These are phyloP conservation scores for Centella asiatica DNA, from an alignment of 129 eudicot species.

Conservation along the genomic window DNA sequence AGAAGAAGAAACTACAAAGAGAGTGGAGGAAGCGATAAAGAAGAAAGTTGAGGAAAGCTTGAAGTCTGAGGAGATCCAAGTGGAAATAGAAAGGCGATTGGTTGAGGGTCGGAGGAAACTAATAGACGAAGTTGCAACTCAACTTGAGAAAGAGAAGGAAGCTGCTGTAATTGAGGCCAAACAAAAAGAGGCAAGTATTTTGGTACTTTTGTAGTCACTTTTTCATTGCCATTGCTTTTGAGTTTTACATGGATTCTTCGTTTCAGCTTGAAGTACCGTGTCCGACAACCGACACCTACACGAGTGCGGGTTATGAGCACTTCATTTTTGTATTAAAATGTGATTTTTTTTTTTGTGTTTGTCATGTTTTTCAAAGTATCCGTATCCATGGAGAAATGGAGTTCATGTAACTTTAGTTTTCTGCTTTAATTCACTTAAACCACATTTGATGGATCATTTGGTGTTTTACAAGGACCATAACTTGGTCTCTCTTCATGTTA, in stretches of 20 bases:
- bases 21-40: constrained; percentile 71
- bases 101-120: constrained; percentile 78
- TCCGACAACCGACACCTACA: too few relatives aligned
- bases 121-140: constrained; percentile 65
- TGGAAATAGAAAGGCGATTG: constrained; percentile 58
- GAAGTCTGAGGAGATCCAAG: constrained; percentile 54
- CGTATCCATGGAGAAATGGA: too few relatives aligned
- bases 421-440: neutral
- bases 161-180: constrained; percentile 72
- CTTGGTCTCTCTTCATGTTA: neutral
- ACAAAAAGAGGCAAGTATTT: constrained; percentile 54
- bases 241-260: too few relatives aligned
- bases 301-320: too few relatives aligned
- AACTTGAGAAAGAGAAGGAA: constrained; percentile 93
- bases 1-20: constrained; percentile 94
- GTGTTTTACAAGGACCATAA: constrained; percentile 1
- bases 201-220: constrained; percentile 5
- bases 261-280: too few relatives aligned
- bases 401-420: too few relatives aligned
- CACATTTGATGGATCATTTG: neutral
- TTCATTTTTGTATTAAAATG: too few relatives aligned
- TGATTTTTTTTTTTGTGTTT: too few relatives aligned
- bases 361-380: too few relatives aligned
- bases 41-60: constrained; percentile 75
- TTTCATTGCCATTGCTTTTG: neutral